phyloP scores from a whole-genome alignment of 1,284 basidiomycete genomes.

The Ceratobasidium sp. region DNA sequence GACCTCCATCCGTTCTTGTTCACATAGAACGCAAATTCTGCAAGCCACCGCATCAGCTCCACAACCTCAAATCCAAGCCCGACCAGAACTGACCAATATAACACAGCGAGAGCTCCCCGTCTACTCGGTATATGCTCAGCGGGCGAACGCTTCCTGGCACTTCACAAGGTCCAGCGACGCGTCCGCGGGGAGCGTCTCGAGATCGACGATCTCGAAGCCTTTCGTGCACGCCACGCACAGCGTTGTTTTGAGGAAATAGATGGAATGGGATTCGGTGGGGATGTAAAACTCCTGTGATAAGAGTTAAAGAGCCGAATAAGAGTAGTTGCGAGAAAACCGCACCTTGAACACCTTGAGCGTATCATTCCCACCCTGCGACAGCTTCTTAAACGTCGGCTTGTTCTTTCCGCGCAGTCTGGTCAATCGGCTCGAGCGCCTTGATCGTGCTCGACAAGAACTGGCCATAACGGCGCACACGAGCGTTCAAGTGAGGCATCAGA shows the following conservation, averaged over 20 bases:
- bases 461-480: slow-evolving; percentile 98
- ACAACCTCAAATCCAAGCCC: too few species aligned
- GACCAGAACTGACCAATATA: slow-evolving; percentile 78
- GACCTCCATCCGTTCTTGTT: slow-evolving; percentile 96
- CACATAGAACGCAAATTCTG: slow-evolving; percentile 99
- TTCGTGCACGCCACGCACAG: slow-evolving; percentile 97
- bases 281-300: slow-evolving; percentile 92
- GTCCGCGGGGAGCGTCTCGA: slow-evolving; percentile 94
- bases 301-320: slow-evolving; percentile 33
- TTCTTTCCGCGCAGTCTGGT: slow-evolving; percentile 84
- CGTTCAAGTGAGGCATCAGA: slow-evolving; percentile 91
- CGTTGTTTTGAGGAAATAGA: slow-evolving; percentile 98
- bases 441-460: slow-evolving; percentile 95
- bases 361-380: slow-evolving; percentile 95
- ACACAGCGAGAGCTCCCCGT: slow-evolving; percentile 96
- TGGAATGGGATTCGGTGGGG: slow-evolving; percentile 94
- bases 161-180: slow-evolving; percentile 93
- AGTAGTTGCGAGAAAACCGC: slow-evolving; percentile 52
- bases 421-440: slow-evolving; percentile 96
- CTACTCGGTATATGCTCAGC: slow-evolving; percentile 96
- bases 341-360: slow-evolving; percentile 94
- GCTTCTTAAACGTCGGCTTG: slow-evolving; percentile 92
- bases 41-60: not conserved
- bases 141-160: slow-evolving; percentile 78
- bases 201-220: slow-evolving; percentile 98